Evolutionary conservation across 2,329 filamentous ascomycete species (phyloP), one percentile per base, ranked within the genome.

Genomic region (Neurospora sp.): DNA sequence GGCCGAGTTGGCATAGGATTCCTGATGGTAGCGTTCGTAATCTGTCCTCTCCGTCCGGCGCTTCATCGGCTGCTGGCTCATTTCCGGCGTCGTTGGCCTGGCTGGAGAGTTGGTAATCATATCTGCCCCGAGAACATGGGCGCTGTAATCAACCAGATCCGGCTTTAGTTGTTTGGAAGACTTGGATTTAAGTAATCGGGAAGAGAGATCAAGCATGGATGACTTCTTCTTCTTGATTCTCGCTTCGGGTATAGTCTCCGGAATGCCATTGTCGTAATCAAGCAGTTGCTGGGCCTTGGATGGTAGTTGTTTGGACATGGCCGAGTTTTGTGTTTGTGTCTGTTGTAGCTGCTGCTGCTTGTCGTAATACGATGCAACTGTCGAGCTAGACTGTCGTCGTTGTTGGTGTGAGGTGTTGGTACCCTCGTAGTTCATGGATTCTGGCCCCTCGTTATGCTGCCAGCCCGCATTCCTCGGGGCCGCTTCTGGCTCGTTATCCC

Each of bases 11-110:
- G 82, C 82, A 70, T 86, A 83, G 0, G 85, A 83, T 80, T 84
- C 84, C 73, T 86, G 82, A 75, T 88, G 86, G 74, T 88, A 88
- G 74, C 88, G 85, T 69, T 86, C 80, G 74, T 88, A 88, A 77
- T 76, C 28, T 77, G 72, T 79, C 40, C 76, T 77, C 8, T 77
- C 75, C 5, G 69, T 70, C 40, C 72, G 74, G 36, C 78, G 75
- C 36, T 69, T 70, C 8, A 72, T 75, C 12, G 75, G 75, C 66
- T 79, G 76, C 1, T 77, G 74, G 6, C 79, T 76, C 12, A 71
- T 66, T 33, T 75, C 75, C 0, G 79, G 78, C 8, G 78, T 75
- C 1, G 79, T 74, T 1, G 84, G 82, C 37, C 83, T 71, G 37
- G 83, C 83, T 0, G 84, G 82, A 0, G 85, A 84, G 52, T 75